These are phyloP conservation scores for Euclidium syriacum DNA, from an alignment of 345 rosid species.

Conservation along the genomic window DNA sequence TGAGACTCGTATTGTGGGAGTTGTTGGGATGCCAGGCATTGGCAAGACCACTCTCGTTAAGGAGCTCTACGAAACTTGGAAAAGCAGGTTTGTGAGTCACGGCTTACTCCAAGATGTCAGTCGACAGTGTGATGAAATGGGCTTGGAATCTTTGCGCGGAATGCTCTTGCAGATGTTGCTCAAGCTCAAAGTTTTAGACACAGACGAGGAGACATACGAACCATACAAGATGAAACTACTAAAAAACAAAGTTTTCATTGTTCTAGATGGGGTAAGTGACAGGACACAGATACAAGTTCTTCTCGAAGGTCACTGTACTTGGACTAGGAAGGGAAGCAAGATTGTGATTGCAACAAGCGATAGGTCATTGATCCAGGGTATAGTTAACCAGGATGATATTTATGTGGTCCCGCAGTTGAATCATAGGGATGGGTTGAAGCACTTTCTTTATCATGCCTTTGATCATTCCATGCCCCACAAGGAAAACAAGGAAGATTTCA, in stretches of 20 bases:
- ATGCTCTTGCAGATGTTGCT: too few species aligned
- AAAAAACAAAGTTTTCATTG: background rate
- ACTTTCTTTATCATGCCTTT: constrained; percentile 1
- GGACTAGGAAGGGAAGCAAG: too few species aligned
- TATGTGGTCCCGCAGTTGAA: background rate
- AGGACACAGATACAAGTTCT: background rate
- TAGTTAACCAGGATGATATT: background rate
- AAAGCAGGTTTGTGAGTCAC: background rate
- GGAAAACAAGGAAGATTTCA: background rate
- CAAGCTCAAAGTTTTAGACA: too few species aligned
- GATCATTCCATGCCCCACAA: background rate
- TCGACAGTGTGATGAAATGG: background rate
- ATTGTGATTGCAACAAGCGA: background rate
- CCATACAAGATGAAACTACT: too few species aligned
- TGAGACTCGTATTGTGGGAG: too few species aligned
- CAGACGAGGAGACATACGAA: too few species aligned
- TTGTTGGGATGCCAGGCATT: too few species aligned
- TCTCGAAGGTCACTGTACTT: too few species aligned
- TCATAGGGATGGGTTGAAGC: background rate
- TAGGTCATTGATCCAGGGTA: background rate
- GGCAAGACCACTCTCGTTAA: too few species aligned
- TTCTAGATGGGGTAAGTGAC: background rate
- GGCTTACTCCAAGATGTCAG: too few species aligned
- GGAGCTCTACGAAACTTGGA: background rate
- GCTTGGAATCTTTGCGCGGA: too few species aligned